These are phyloP conservation scores for Aspergillus amoenus DNA, from an alignment of 2,329 filamentous ascomycete genomes.

Conservation along the genomic window DNA sequence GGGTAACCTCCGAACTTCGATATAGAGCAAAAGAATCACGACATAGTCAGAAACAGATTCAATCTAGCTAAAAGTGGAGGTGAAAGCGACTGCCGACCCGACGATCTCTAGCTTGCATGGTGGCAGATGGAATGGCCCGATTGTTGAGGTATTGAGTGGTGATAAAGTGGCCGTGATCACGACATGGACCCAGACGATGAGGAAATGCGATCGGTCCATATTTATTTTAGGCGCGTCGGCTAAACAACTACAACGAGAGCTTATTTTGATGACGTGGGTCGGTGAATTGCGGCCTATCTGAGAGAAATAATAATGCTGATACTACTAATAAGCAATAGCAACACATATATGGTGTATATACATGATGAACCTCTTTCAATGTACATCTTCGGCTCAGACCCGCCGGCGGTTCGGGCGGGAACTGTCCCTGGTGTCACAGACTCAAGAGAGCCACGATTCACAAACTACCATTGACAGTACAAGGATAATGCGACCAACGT, in stretches of 20 bases:
- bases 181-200: neutral
- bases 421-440: neutral
- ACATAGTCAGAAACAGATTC: neutral
- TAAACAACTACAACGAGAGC: neutral
- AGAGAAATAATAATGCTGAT: neutral
- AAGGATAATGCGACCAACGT: neutral
- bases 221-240: neutral
- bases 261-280: neutral
- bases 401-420: neutral
- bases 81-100: conserved; percentile 4
- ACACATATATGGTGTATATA: neutral
- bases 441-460: neutral
- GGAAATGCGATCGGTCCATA: neutral
- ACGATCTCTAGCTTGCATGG: neutral
- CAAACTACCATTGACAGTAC: neutral
- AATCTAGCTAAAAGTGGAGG: neutral
- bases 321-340: neutral
- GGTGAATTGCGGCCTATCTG: neutral
- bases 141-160: neutral
- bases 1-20: neutral
- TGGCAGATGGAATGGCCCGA: neutral
- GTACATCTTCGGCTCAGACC: neutral
- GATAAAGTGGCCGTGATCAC: neutral
- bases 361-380: neutral
- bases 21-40: neutral